Evolutionary conservation across 768 basidiomycete genomes (phyloP).

Genomic region (Phylloporus sp.): DNA sequence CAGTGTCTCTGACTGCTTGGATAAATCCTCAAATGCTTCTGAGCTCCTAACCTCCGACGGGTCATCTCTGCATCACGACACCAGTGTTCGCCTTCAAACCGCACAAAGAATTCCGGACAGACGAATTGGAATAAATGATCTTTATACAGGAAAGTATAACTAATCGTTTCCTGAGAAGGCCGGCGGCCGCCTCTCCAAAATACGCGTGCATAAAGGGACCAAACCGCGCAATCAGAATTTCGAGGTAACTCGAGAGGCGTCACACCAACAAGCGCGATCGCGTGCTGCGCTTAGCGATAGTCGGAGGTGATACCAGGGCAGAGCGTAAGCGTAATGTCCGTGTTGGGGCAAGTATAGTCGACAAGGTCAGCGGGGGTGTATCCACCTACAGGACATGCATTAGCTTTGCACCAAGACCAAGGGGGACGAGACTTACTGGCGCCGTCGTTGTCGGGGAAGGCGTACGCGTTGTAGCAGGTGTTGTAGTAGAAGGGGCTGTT

Average conservation of each 20-base stretch:
- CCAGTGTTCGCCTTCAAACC: too few species aligned
- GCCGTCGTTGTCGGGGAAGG: constrained; percentile 33
- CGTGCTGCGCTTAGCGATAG: constrained; percentile 3
- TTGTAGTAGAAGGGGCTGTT: constrained; percentile 29
- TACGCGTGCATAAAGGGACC: not conserved
- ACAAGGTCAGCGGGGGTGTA: constrained; percentile 28
- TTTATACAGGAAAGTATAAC: not conserved
- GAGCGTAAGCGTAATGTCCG: constrained; percentile 28
- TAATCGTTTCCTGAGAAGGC: not conserved
- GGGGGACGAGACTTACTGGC: constrained; percentile 12
- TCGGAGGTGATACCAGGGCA: constrained; percentile 25
- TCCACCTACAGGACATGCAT: constrained; percentile 23
- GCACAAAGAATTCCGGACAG: too few species aligned
- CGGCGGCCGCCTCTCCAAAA: not conserved
- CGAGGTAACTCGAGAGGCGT: not conserved
- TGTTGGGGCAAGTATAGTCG: constrained; percentile 26
- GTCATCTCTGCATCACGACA: too few species aligned
- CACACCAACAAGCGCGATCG: not conserved
- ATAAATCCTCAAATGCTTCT: too few species aligned
- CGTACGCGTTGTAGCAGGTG: constrained; percentile 29
- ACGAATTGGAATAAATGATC: not conserved
- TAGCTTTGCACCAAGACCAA: not conserved
- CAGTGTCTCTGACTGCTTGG: too few species aligned
- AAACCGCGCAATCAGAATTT: not conserved
- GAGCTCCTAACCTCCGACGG: too few species aligned